Percentiles rank a stretch among this genome's conserved stretches.
phyloP scores from a whole-genome alignment of 495 filamentous ascomycete species.

The Saxophila tyrrhenica region DNA sequence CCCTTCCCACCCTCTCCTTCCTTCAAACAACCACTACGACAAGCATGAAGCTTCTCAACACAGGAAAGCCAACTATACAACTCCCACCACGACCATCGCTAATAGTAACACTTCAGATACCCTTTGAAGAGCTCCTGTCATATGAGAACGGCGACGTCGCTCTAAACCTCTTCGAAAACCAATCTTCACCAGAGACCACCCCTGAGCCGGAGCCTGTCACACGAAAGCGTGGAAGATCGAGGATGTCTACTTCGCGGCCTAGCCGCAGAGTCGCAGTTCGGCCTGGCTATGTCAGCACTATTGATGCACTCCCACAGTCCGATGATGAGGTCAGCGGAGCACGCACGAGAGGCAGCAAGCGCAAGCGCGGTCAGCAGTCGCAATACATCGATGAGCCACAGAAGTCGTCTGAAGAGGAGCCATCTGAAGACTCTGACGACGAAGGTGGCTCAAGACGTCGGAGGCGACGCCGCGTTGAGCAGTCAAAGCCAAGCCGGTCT shows the following conservation, averaged over 20 bases:
- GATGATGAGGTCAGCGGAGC: conserved; percentile 9
- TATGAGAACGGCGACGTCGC: conserved; percentile 23
- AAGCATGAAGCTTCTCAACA: background rate
- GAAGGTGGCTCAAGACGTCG: background rate
- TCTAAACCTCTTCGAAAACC: conserved; percentile 20
- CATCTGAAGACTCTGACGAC: background rate
- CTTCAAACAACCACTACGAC: background rate
- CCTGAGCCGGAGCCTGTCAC: background rate
- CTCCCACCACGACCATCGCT: background rate
- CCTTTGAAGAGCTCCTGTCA: conserved; percentile 24
- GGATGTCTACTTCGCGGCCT: conserved; percentile 11
- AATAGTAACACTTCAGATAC: conserved; percentile 14
- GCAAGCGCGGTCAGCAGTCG: background rate
- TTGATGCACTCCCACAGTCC: conserved; percentile 21
- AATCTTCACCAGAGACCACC: background rate
- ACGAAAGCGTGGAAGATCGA: background rate
- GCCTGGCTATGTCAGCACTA: conserved; percentile 22
- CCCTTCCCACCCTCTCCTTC: background rate
- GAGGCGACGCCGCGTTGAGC: background rate
- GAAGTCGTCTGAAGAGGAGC: conserved; percentile 11
- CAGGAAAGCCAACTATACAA: background rate
- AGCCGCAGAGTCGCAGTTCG: background rate
- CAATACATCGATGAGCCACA: conserved; percentile 13
- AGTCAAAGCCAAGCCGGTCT: background rate
- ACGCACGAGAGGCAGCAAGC: background rate